Percentiles rank a stretch among this genome's conserved stretches.
Conservation (phyloP, 2,329 filamentous ascomycete genomes). For the Cercospora sp. region DNA sequence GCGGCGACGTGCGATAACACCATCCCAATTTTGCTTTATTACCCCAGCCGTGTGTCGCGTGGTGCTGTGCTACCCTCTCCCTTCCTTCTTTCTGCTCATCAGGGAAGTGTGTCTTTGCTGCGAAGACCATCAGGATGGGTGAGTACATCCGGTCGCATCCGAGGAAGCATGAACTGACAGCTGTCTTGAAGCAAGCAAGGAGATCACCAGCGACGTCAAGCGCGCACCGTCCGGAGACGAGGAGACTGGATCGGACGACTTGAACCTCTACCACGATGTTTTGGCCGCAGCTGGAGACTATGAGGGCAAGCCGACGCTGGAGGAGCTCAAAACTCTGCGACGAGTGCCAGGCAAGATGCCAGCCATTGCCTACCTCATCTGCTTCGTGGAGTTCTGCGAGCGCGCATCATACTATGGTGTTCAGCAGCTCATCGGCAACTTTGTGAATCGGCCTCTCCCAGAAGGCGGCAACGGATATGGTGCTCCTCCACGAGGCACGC, state of each 20-base stretch:
- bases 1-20: constrained; percentile 5
- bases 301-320: constrained; percentile 43
- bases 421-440: constrained; percentile 51
- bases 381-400: constrained; percentile 52
- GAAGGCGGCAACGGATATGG: constrained; percentile 25
- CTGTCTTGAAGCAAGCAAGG: constrained; percentile 1
- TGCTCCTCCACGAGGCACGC: constrained; percentile 44
- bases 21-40: background rate
- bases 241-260: constrained; percentile 12
- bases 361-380: constrained; percentile 37
- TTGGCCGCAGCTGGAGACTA: constrained; percentile 21
- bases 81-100: background rate
- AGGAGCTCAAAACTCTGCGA: constrained; percentile 47
- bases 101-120: constrained; percentile 3
- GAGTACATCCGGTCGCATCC: background rate
- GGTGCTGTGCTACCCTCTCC: background rate
- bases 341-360: constrained; percentile 48
- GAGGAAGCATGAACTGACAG: background rate
- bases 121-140: constrained; percentile 6
- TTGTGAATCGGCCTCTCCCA: constrained; percentile 42
- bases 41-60: constrained; percentile 7
- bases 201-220: constrained; percentile 3
- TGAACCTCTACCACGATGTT: constrained; percentile 21
- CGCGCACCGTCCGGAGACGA: constrained; percentile 15
- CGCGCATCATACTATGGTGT: constrained; percentile 48